Percentiles rank a stretch among this genome's conserved stretches.
phyloP scores from a whole-genome alignment of 2,329 filamentous ascomycete species.

The Aspergillus luchuensis region DNA sequence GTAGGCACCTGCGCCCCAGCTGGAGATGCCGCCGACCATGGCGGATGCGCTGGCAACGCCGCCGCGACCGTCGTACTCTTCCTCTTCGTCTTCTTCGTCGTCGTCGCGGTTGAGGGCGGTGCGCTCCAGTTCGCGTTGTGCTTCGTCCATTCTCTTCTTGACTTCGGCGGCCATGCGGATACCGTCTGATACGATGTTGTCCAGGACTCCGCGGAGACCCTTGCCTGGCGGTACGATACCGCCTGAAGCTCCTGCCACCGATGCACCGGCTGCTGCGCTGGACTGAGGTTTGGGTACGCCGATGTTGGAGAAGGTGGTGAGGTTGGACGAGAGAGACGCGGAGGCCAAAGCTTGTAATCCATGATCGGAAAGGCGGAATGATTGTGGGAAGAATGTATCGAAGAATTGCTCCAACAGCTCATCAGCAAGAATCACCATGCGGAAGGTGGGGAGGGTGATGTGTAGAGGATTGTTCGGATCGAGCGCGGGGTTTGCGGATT shows the following conservation, averaged over 20 bases:
- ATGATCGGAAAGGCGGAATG: conserved; percentile 80
- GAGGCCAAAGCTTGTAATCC: conserved; percentile 50
- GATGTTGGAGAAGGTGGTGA: conserved; percentile 82
- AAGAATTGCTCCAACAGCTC: conserved; percentile 97
- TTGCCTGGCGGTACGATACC: conserved; percentile 66
- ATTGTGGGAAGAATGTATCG: conserved; percentile 89
- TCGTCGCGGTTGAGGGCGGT: conserved; percentile 69
- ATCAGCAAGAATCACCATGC: conserved; percentile 96
- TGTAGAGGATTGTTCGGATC: conserved; percentile 91
- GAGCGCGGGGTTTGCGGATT: conserved; percentile 83
- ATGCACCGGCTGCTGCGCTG: conserved; percentile 38
- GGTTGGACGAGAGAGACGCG: conserved; percentile 63
- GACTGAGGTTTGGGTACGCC: conserved; percentile 51
- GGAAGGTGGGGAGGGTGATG: conserved; percentile 95
- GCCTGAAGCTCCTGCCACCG: conserved; percentile 54
- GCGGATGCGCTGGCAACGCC: conserved; percentile 24
- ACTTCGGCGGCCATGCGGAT: conserved; percentile 96
- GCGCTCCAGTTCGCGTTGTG: conserved; percentile 85
- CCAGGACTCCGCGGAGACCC: conserved; percentile 85
- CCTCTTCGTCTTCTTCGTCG: conserved; percentile 71
- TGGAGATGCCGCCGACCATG: conserved; percentile 39
- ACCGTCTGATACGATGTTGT: conserved; percentile 96
- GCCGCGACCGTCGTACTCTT: conserved; percentile 58
- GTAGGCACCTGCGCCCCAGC: conserved; percentile 47
- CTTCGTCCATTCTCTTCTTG: conserved; percentile 89